phyloP scores from a whole-genome alignment of 2,329 filamentous ascomycete genomes.

The Diaporthe citri region DNA sequence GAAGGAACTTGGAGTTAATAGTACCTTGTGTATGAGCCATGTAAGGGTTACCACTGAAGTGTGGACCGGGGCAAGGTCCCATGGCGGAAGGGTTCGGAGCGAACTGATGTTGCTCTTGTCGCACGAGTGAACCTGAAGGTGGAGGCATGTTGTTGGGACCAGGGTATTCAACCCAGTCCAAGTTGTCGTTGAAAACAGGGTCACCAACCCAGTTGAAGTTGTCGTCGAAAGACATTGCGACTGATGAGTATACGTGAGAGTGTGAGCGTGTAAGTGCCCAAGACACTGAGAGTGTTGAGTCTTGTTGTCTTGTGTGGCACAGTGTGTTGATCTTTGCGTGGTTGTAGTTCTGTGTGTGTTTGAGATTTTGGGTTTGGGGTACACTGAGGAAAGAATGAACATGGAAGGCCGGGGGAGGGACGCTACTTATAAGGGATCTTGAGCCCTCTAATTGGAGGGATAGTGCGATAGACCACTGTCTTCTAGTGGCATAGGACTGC shows the following conservation, averaged over 20 bases:
- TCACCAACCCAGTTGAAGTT: too few relatives aligned
- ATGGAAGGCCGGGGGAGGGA: neutral
- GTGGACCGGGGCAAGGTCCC: neutral
- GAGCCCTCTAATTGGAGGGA: neutral
- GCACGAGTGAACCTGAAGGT: too few relatives aligned
- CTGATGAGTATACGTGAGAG: too few relatives aligned
- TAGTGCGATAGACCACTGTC: too few relatives aligned
- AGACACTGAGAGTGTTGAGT: neutral
- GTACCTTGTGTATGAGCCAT: too few relatives aligned
- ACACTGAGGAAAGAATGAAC: neutral
- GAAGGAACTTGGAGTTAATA: too few relatives aligned
- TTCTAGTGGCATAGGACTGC: neutral
- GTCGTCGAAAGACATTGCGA: too few relatives aligned
- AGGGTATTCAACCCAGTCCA: too few relatives aligned
- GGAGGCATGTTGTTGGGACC: too few relatives aligned
- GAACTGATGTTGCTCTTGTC: neutral
- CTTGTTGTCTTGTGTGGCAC: neutral
- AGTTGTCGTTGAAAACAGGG: too few relatives aligned
- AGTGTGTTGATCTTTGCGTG: neutral
- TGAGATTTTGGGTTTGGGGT: neutral
- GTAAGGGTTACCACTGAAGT: neutral
- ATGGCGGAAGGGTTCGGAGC: neutral
- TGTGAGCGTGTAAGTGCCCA: too few relatives aligned
- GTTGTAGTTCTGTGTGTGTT: neutral
- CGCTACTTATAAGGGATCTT: neutral